Base-by-base conservation (phyloP, 2,329 filamentous ascomycete species). In the Chaetomiaceae sp. region DNA sequence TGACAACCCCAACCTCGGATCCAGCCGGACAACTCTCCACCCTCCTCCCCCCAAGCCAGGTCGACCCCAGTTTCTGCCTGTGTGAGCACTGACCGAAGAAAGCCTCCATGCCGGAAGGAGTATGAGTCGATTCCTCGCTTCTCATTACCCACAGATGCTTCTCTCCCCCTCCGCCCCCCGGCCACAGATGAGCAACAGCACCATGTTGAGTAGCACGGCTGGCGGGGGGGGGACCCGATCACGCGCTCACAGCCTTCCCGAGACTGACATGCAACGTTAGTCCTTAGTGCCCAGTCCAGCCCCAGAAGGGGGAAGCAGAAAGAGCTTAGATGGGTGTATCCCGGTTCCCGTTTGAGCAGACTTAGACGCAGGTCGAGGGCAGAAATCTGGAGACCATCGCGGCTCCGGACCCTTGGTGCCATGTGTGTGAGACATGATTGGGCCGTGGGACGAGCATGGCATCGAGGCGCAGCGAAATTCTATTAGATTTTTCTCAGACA, bases 1-100 rank as follows among this genome's bases (percentile, higher is more conserved):
- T 36, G 43, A 44, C 42, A 45, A 12, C n/a, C 9, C 17, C 17
- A 39, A 42, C 37, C 29, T 34, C 12, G 29, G 20, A 40, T 17
- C 20, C 3, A 42, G 17, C 14, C 12, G 19, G 3, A 14, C 11
- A 7, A 38, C 36, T 36, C 14, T 47, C 38, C 27, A 31, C 27
- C 8, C 47, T 33, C 31, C 25, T 47, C 34, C 31, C 43, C 46
- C 23, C 36, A 34, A 38, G 48, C 19, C 54, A 29, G 36, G 19
- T 47, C 44, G 37, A 49, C 11, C 49, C 55, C 40, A 42, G 56
- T 49, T 50, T 53, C 57, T 59, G 59, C 55, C 59, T 61, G 56
- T 61, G 56, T 31, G 39, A 52, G 55, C 49, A 51, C 53, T 59
- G 58, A 59, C 59, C 42, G 52, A 54, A 34, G 29, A 42, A 42